Base-by-base conservation (phyloP, 1,284 basidiomycete genomes). In the Apiotrichum laibachii region DNA sequence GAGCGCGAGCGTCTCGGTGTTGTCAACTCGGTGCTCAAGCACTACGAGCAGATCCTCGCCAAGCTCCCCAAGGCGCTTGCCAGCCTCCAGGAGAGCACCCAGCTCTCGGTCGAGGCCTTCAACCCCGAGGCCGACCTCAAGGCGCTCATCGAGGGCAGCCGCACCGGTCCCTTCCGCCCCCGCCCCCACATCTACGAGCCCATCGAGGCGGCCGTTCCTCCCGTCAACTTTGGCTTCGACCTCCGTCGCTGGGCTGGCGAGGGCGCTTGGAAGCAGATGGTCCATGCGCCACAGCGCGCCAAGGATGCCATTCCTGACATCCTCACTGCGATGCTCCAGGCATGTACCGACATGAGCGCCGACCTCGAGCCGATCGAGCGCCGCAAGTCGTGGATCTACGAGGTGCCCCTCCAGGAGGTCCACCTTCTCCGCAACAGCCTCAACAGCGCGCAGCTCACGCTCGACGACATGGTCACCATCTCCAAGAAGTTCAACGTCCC, bases 301-400 rank as follows among this genome's bases (percentile, higher is more conserved):
- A 86, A 82, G 79, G 72, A 79, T 26, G 68, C 70, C n/a, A 69
- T 92, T 7, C 93, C 92, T 13, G 86, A 86, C 5, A 88, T 92
- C 8, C 75, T 96, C 57, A 82, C 82, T 3, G 85, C 85, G 0
- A 75, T 96, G 49, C 79, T 96, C 48, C 75, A 73, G 34, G 87
- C 83, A 0, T 75, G 95, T 51, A 80, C 81, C 4, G 83, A 85
- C 43, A 84, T 86, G 13, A 93, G 94, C 67, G 71, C 75, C 11
- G 84, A 80, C 57, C 76, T 88, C 4, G 78, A 85, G 1, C 83
- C 82, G 60, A 89, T 92, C 22, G 94, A 95, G 76, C 88, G 86
- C 73, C 86, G 94, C 63, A 91, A 88, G 78, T 82, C 86, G 1
- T 97, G 93, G 94, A 90, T 97, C 62, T 95, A 96, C 66, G 82